Evolutionary conservation across 768 basidiomycete species (phyloP), one percentile per base, ranked within the genome.

Genomic region (Tylopilus intermedius): DNA sequence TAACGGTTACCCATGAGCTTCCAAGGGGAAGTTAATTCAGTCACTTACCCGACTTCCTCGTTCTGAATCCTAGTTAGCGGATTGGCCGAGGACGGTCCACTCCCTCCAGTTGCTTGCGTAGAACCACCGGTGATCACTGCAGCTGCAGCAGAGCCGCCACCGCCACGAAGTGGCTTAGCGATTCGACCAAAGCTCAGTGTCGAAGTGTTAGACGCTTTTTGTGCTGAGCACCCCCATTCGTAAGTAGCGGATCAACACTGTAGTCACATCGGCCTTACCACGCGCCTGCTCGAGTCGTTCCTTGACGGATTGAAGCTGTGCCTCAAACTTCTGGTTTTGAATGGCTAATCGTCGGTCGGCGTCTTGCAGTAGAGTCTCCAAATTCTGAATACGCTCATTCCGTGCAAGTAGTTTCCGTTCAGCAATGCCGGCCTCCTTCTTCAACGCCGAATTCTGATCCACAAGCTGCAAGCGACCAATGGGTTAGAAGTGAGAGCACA

Each of bases 391-490:
- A 61, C 96, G 87, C 70, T 98, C 96, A 65, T 97, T 97, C 51
- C 96, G 85, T 35, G 94, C 93, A 61, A 96, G 79, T 26, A 99
- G 74, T 73, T 97, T 97, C 62, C 94, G 88, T 71, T 99, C 96
- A 50, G 95, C 92, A 59, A 95, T 90, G 21, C 91, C 93, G 30
- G 93, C 89, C 71, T 98, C 96, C 74, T 95, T 97, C 81, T 98
- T 98, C 60, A 99, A 75, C 11, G 88, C 82, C 11, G 93, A 89
- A 73, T 98, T 98, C 74, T 99, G 96, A 71, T 99, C 95, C 49
- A 98, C 95, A 57, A 99, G 88, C 94, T 98, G 53, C 59, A 55
- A 51, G 40, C 47, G 60, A 62, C 59, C 55, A 45, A 55, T 60
- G 47, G 48, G 46, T 42, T 45, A 26, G 24, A 48, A 45, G 32